Percentiles rank a stretch among this genome's conserved stretches.
Conservation (phyloP, 352 stramenopile genomes). For the Pythium sukuiense region DNA sequence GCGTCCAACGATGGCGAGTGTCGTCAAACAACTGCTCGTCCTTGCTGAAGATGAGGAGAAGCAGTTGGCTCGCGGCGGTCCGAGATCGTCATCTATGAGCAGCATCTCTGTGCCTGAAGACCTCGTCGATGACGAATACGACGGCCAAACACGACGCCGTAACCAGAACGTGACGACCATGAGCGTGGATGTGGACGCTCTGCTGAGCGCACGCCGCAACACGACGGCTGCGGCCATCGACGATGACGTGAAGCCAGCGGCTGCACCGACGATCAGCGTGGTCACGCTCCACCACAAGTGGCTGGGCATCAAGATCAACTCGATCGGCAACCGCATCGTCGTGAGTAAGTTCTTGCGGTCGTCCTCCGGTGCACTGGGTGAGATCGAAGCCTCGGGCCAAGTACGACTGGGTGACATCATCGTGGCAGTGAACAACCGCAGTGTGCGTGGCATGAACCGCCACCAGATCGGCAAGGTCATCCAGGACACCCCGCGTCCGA, state of each 20-base stretch:
- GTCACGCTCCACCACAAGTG: slow-evolving; percentile 68
- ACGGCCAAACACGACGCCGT: neutral
- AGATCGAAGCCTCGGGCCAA: slow-evolving; percentile 67
- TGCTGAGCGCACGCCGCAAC: slow-evolving; percentile 11
- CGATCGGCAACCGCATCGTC: slow-evolving; percentile 64
- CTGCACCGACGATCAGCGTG: slow-evolving; percentile 24
- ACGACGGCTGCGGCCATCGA: neutral
- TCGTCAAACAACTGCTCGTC: slow-evolving; percentile 44
- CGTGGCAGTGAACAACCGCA: slow-evolving; percentile 61
- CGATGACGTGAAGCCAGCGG: neutral
- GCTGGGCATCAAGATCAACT: slow-evolving; percentile 79
- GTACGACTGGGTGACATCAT: slow-evolving; percentile 66
- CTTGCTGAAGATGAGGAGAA: slow-evolving; percentile 54
- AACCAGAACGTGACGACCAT: slow-evolving; percentile 10
- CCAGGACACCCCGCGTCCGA: slow-evolving; percentile 49
- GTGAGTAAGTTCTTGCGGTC: slow-evolving; percentile 73
- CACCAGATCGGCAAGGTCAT: slow-evolving; percentile 64
- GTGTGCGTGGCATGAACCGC: slow-evolving; percentile 56
- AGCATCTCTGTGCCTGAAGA: slow-evolving; percentile 9
- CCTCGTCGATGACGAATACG: slow-evolving; percentile 10
- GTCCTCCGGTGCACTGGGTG: slow-evolving; percentile 52
- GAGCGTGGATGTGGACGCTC: slow-evolving; percentile 17
- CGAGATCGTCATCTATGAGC: neutral
- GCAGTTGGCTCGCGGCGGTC: slow-evolving; percentile 6
- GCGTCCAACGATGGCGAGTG: slow-evolving; percentile 49